A percentile compares a stretch with the other conserved stretches of the same genome.
Evolutionary conservation across 2,329 filamentous ascomycete species (phyloP).

Genomic region (Incumbomyces lentus): DNA sequence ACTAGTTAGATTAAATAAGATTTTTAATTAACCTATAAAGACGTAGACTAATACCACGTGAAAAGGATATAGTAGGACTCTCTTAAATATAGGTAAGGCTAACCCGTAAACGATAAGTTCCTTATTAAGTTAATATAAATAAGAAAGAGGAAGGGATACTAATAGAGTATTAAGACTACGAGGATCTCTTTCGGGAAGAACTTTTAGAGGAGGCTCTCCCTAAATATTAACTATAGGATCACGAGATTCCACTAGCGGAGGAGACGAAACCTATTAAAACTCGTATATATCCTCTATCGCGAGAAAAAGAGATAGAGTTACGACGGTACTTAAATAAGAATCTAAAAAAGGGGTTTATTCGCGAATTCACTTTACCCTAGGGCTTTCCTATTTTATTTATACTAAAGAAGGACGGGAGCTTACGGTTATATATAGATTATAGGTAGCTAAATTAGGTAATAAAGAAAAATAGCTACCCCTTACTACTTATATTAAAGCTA

Average conservation of each 20-base stretch:
- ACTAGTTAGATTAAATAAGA: no score
- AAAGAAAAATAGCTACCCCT: conserved; percentile 1
- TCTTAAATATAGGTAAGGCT: no score
- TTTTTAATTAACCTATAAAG: no score
- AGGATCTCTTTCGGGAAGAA: not conserved
- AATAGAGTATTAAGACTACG: not conserved
- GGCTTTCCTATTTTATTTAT: conserved; percentile 1
- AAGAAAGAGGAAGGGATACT: no score
- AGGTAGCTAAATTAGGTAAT: not conserved
- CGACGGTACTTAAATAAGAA: not conserved
- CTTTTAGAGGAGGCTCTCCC: not conserved
- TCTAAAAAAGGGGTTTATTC: not conserved
- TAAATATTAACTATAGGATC: not conserved
- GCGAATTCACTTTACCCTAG: not conserved
- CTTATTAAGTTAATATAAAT: no score
- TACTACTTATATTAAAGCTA: not conserved
- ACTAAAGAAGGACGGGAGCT: not conserved
- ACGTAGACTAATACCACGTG: no score
- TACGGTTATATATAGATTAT: conserved; percentile 4
- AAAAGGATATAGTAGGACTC: no score
- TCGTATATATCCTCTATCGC: not conserved
- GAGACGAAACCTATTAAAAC: not conserved
- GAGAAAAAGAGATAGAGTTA: not conserved
- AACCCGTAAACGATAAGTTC: no score
- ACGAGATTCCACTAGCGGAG: not conserved